Conservation (phyloP, 306 rosid genomes). For the Gillenia trifoliata region DNA sequence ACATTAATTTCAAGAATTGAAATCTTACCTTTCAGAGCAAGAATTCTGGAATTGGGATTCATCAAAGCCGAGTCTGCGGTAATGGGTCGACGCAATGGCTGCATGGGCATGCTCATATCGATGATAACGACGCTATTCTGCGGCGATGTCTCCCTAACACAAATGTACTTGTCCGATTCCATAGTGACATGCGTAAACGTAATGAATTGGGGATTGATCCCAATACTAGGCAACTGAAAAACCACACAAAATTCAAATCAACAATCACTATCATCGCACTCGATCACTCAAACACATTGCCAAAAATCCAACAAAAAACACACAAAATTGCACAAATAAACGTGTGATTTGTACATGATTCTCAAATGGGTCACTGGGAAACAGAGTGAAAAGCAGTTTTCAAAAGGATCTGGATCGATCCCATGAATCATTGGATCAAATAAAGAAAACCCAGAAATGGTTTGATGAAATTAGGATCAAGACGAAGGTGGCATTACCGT, state of each 20-base stretch:
- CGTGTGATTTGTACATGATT: not conserved
- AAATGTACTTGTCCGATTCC: slow-evolving; percentile 81
- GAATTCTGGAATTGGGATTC: slow-evolving; percentile 71
- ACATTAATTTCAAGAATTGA: not conserved
- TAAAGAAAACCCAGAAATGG: slow-evolving; percentile 1
- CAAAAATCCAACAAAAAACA: not conserved
- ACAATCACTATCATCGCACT: not conserved
- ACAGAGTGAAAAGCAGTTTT: slow-evolving; percentile 9
- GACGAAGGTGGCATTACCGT: slow-evolving; percentile 39
- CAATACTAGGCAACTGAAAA: slow-evolving; percentile 58
- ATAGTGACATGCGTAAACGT: slow-evolving; percentile 77
- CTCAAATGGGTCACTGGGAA: slow-evolving; percentile 11
- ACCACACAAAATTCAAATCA: slow-evolving; percentile 8
- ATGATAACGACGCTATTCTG: slow-evolving; percentile 67
- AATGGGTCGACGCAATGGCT: slow-evolving; percentile 75
- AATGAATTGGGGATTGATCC: slow-evolving; percentile 67
- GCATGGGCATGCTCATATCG: slow-evolving; percentile 77
- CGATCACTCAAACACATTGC: not conserved
- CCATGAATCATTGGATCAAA: not conserved
- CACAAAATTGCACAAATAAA: not conserved
- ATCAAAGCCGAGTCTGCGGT: slow-evolving; percentile 82
- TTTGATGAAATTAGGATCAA: slow-evolving; percentile 5
- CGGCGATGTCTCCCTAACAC: slow-evolving; percentile 77
- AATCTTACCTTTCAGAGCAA: slow-evolving; percentile 61
- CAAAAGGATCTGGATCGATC: slow-evolving; percentile 18